Conservation (phyloP, 148 eudicot genomes). For the Spergularia marina region DNA sequence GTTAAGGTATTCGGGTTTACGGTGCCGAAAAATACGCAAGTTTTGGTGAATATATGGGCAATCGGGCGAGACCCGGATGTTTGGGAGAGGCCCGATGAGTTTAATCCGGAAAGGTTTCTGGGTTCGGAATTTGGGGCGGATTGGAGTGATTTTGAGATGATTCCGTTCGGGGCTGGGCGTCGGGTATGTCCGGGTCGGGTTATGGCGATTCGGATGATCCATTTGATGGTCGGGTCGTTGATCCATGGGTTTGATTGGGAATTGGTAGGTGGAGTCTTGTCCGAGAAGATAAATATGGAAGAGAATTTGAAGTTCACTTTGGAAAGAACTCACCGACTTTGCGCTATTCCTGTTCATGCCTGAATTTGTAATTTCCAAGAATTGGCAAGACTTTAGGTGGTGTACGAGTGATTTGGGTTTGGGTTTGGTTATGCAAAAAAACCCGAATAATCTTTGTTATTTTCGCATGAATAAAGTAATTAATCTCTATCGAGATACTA, state of each 20-base stretch:
- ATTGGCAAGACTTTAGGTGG: no score
- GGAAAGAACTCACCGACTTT: conserved; percentile 11
- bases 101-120: conserved; percentile 16
- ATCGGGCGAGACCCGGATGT: conserved; percentile 6
- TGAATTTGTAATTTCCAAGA: no score
- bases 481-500: no score
- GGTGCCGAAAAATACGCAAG: conserved; percentile 21
- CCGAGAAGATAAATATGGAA: conserved; percentile 11
- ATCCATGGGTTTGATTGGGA: conserved; percentile 20
- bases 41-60: conserved; percentile 17
- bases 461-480: no score
- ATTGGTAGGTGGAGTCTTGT: background rate
- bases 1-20: conserved; percentile 3
- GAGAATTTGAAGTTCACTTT: conserved; percentile 14
- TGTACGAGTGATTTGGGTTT: no score
- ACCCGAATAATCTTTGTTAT: no score
- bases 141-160: conserved; percentile 13
- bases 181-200: conserved; percentile 20
- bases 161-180: conserved; percentile 19
- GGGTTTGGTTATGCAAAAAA: no score
- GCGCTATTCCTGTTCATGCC: background rate
- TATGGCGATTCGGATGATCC: conserved; percentile 22
- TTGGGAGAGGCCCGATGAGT: conserved; percentile 7
- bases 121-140: conserved; percentile 6
- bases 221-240: conserved; percentile 15